These are phyloP conservation scores for Bruguiera gymnorhiza DNA, from an alignment of 345 rosid species.

Conservation along the genomic window DNA sequence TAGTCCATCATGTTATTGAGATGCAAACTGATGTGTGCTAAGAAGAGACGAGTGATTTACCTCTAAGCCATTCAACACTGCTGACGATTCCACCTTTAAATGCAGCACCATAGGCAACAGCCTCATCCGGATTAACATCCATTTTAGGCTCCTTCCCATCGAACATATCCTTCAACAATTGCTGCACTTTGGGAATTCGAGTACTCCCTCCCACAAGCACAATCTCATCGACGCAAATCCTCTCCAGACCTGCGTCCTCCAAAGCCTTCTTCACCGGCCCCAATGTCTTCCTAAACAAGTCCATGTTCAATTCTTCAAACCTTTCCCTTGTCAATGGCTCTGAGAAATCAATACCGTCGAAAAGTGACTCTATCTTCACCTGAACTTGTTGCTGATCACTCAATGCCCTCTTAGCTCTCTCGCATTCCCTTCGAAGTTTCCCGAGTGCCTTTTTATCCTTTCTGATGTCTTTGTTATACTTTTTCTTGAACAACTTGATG, in stretches of 20 bases:
- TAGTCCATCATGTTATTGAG: no score
- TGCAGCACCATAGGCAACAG: slow-evolving; percentile 60
- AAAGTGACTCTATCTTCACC: slow-evolving; percentile 48
- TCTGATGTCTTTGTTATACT: slow-evolving; percentile 44
- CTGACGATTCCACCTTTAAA: slow-evolving; percentile 47
- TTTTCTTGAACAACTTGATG: slow-evolving; percentile 47
- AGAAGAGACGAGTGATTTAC: no score
- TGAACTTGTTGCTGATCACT: slow-evolving; percentile 48
- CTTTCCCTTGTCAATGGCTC: slow-evolving; percentile 52
- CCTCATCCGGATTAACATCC: slow-evolving; percentile 61
- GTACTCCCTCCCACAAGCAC: slow-evolving; percentile 69
- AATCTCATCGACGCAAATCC: slow-evolving; percentile 42
- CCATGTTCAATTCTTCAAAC: slow-evolving; percentile 56
- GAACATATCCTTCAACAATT: slow-evolving; percentile 48
- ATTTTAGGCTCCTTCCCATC: slow-evolving; percentile 49
- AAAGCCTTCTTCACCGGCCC: slow-evolving; percentile 46
- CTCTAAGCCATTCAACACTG: no score
- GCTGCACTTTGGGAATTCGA: slow-evolving; percentile 50
- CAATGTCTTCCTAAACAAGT: slow-evolving; percentile 53
- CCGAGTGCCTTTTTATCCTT: slow-evolving; percentile 44
- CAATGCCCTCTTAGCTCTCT: slow-evolving; percentile 54
- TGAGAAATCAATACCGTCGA: slow-evolving; percentile 54
- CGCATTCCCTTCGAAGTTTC: slow-evolving; percentile 51
- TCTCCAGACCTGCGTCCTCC: slow-evolving; percentile 45
- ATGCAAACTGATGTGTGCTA: no score